Conservation (phyloP, 352 stramenopile species). For the Phytophthora lateralis region DNA sequence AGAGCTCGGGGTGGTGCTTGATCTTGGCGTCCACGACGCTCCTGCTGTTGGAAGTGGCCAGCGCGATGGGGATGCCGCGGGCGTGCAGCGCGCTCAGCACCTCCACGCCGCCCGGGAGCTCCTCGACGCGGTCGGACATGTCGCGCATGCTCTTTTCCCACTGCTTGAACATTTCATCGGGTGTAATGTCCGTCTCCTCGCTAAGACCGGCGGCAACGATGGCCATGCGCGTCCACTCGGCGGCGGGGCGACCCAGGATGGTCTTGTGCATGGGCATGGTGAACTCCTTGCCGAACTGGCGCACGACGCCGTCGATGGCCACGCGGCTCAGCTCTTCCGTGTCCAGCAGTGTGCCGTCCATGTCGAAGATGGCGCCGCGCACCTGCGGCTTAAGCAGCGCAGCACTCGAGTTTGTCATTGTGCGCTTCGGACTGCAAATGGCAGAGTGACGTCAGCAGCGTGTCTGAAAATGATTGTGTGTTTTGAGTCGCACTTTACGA, state of each 20-base stretch:
- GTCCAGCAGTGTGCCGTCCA: slow-evolving; percentile 85
- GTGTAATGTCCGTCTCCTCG: slow-evolving; percentile 46
- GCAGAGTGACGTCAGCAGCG: slow-evolving; percentile 16
- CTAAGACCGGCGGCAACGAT: slow-evolving; percentile 42
- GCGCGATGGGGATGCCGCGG: slow-evolving; percentile 60
- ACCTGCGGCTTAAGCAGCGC: slow-evolving; percentile 27
- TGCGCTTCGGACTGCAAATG: slow-evolving; percentile 12
- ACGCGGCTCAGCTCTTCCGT: slow-evolving; percentile 76
- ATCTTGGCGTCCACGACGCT: slow-evolving; percentile 72
- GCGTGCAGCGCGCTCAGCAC: slow-evolving; percentile 53
- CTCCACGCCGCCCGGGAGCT: slow-evolving; percentile 60
- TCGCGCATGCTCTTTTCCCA: slow-evolving; percentile 66
- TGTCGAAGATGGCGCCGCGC: slow-evolving; percentile 76
- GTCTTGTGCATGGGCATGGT: slow-evolving; percentile 71
- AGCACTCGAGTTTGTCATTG: slow-evolving; percentile 18
- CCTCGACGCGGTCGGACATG: slow-evolving; percentile 57
- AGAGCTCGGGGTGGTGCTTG: slow-evolving; percentile 68
- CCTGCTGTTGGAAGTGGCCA: slow-evolving; percentile 75
- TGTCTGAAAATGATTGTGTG: slow-evolving; percentile 25
- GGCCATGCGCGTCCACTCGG: slow-evolving; percentile 78
- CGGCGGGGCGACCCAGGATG: slow-evolving; percentile 69
- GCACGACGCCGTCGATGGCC: slow-evolving; percentile 59
- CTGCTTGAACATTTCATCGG: slow-evolving; percentile 61
- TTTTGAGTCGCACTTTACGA: slow-evolving; percentile 1
- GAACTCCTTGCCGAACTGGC: slow-evolving; percentile 63